Base-by-base conservation (phyloP, 2,329 filamentous ascomycete species). In the Aspergillus sergii region DNA sequence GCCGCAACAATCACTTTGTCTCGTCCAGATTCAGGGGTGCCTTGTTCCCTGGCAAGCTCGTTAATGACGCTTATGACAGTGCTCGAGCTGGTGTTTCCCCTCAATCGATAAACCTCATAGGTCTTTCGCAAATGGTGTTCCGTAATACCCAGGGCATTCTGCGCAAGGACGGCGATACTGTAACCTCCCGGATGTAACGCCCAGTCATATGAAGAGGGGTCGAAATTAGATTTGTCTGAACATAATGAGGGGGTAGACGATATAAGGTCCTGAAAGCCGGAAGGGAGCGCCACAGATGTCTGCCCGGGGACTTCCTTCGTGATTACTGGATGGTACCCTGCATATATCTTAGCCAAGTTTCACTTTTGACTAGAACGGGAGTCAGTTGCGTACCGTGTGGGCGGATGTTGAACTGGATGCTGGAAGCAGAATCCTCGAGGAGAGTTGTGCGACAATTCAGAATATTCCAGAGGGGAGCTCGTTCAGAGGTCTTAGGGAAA, bases 131-230 rank as follows among this genome's bases (percentile, higher is more conserved):
- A 11, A 1, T 41, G 36, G 16, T 48, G 41, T 11, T 57, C 36
- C 16, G 51, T 28, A 11, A 61, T n/a, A 5, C 30, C 21, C 21
- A 61, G 4, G 16, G 51, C 41, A n/a, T 12, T 46, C 43, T 61
- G 59, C 8, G 43, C 51, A n/a, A 30, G 51, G 6, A 36, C 9
- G 2, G 50, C 28, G 19, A 61, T 23, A 19, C 41, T 28, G 23
- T 45, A 39, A 7, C 51, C 59, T 2, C 59, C 59, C 1, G 59
- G 53, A 57, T 61, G 59, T 48, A 57, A 8, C 6, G 59, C 59
- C 59, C 59, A 61, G 41, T 61, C 41, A 12, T 57, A 61, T 26
- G 26, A 14, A 26, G 21, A 26, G 8, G 23, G n/a, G 36, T 6
- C 21, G 50, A 57, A 45, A 19, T 34, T 57, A 9, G 19, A 41